phyloP scores from a whole-genome alignment of 2,329 filamentous ascomycete genomes.

The Ophiosphaerella korrae region DNA sequence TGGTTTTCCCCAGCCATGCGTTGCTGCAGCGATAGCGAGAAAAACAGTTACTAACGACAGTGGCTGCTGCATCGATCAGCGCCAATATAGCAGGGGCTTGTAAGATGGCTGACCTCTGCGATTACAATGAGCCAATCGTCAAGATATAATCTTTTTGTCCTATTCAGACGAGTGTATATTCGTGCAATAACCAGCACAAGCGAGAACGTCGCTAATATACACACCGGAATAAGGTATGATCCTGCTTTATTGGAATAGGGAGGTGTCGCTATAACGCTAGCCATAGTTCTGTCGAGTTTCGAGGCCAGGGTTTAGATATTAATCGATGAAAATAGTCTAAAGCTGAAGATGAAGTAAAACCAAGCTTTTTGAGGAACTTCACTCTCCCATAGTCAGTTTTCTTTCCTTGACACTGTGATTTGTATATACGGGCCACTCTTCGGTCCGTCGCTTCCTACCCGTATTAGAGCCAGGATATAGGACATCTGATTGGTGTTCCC shows the following conservation, averaged over 20 bases:
- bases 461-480: too few relatives aligned
- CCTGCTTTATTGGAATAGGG: conserved; percentile 27
- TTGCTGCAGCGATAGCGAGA: conserved; percentile 19
- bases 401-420: too few relatives aligned
- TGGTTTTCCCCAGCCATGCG: conserved; percentile 33
- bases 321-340: too few relatives aligned
- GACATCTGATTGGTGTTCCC: too few relatives aligned
- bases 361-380: too few relatives aligned
- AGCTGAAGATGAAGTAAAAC: too few relatives aligned
- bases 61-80: conserved; percentile 3
- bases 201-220: conserved; percentile 23
- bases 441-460: too few relatives aligned
- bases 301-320: too few relatives aligned
- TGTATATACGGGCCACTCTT: too few relatives aligned
- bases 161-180: conserved; percentile 25
- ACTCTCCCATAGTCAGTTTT: too few relatives aligned
- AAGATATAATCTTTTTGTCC: conserved; percentile 20
- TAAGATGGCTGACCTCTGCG: conserved; percentile 24
- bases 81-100: neutral
- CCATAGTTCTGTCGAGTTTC: conserved; percentile 1
- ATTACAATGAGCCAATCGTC: conserved; percentile 36
- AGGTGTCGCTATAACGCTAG: conserved; percentile 9
- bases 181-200: conserved; percentile 25
- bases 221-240: conserved; percentile 28
- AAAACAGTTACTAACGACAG: conserved; percentile 23